These are phyloP conservation scores for Pyricularia sp. DNA, from an alignment of 2,329 filamentous ascomycete genomes.

Conservation along the genomic window DNA sequence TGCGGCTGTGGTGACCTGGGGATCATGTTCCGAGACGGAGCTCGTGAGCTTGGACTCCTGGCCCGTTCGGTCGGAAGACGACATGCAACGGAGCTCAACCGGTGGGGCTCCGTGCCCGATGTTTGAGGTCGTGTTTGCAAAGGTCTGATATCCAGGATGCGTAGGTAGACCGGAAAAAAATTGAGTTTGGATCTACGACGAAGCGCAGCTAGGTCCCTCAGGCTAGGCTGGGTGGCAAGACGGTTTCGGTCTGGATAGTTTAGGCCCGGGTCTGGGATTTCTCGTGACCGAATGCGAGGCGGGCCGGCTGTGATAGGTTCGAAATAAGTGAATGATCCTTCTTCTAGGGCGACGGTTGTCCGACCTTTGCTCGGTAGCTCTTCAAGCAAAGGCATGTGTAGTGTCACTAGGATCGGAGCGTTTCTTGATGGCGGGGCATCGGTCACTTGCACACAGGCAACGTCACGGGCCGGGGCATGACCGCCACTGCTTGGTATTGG, in stretches of 20 bases:
- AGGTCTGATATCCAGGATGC: neutral
- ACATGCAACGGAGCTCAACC: slow-evolving; percentile 7
- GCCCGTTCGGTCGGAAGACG: slow-evolving; percentile 2
- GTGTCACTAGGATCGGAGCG: neutral
- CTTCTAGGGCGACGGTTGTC: neutral
- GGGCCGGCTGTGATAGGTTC: neutral
- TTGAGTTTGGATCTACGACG: neutral
- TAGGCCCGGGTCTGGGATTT: neutral
- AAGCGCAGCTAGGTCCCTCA: neutral
- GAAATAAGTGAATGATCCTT: neutral
- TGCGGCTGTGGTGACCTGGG: neutral
- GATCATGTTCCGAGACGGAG: slow-evolving; percentile 3
- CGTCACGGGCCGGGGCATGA: slow-evolving; percentile 1
- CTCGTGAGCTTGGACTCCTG: neutral
- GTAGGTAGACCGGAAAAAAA: neutral
- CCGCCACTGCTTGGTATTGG: neutral
- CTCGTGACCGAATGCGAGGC: neutral
- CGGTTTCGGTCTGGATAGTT: neutral
- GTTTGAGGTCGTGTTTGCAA: slow-evolving; percentile 37
- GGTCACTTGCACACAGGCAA: neutral
- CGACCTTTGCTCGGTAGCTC: neutral
- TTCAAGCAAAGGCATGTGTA: neutral
- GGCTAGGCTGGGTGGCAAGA: neutral
- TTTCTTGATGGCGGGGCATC: slow-evolving; percentile 1
- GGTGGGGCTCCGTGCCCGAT: slow-evolving; percentile 36